phyloP scores from a whole-genome alignment of 1,284 basidiomycete species.

The Leccinum fuscescens region DNA sequence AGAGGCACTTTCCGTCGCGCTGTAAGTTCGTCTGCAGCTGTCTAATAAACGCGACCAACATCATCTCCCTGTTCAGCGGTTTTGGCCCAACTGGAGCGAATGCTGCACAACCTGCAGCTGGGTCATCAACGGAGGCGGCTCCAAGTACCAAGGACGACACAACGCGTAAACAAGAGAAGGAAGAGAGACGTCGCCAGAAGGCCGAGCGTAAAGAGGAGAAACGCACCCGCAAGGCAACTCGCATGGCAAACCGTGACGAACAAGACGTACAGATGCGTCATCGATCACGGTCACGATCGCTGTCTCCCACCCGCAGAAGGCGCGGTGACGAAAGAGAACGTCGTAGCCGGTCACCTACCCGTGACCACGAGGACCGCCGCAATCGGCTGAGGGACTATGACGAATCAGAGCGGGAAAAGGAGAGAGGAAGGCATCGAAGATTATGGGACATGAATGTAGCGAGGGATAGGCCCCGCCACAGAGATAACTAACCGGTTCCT shows the following conservation, averaged over 20 bases:
- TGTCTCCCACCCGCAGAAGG: conserved; percentile 38
- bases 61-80: conserved; percentile 43
- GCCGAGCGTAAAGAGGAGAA: conserved; percentile 62
- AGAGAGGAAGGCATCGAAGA: conserved; percentile 50
- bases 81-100: conserved; percentile 56
- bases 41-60: conserved; percentile 1
- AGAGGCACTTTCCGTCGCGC: conserved; percentile 73
- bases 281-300: conserved; percentile 41
- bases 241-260: conserved; percentile 37
- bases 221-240: conserved; percentile 48
- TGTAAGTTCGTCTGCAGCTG: conserved; percentile 48
- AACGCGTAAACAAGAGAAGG: conserved; percentile 46
- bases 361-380: conserved; percentile 22
- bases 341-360: conserved; percentile 31
- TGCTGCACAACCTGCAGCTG: conserved; percentile 13
- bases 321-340: conserved; percentile 17
- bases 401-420: conserved; percentile 44
- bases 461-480: conserved; percentile 34
- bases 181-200: conserved; percentile 55
- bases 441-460: conserved; percentile 49
- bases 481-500: conserved; percentile 17
- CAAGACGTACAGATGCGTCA: conserved; percentile 25
- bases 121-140: conserved; percentile 25
- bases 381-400: conserved; percentile 38
- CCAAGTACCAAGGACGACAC: conserved; percentile 33